Percentiles rank a stretch among this genome's conserved stretches.
phyloP scores from a whole-genome alignment of 108 stramenopile species.

The Cyclotella distinguenda region DNA sequence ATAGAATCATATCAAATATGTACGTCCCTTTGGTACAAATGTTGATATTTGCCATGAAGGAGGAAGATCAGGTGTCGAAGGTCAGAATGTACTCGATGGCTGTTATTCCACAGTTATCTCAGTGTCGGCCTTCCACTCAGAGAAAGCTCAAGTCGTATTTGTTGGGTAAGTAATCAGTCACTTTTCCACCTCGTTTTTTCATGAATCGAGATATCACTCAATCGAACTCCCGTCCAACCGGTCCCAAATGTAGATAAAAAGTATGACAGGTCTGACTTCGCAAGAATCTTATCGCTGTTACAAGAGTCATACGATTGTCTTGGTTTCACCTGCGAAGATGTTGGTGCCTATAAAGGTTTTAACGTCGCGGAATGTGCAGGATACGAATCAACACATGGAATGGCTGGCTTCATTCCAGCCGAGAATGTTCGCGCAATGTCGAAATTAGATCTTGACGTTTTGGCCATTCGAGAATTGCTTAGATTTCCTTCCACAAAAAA shows the following conservation, averaged over 20 bases:
- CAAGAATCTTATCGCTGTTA: slow-evolving; percentile 49
- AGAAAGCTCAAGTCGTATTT: slow-evolving; percentile 62
- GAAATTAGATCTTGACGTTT: slow-evolving; percentile 73
- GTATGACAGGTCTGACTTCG: slow-evolving; percentile 47
- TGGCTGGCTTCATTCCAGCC: slow-evolving; percentile 64
- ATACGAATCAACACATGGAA: slow-evolving; percentile 29
- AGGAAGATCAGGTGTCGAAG: slow-evolving; percentile 35
- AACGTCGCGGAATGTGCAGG: slow-evolving; percentile 45
- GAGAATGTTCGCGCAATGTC: slow-evolving; percentile 46
- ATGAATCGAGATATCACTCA: background rate
- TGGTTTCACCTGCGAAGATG: slow-evolving; percentile 71
- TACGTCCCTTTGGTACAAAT: slow-evolving; percentile 69
- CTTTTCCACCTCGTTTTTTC: background rate
- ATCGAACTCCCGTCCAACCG: too few species aligned
- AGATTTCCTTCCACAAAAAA: slow-evolving; percentile 38
- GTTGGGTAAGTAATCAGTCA: slow-evolving; percentile 27
- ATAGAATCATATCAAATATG: slow-evolving; percentile 64
- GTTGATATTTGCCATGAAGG: slow-evolving; percentile 61
- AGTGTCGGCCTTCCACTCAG: slow-evolving; percentile 70
- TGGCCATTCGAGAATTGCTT: slow-evolving; percentile 32
- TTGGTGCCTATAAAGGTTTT: slow-evolving; percentile 50
- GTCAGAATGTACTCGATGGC: slow-evolving; percentile 63
- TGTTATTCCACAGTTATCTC: slow-evolving; percentile 74
- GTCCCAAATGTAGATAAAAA: slow-evolving; percentile 18
- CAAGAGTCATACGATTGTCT: slow-evolving; percentile 73